Base-by-base conservation (phyloP, 2,329 filamentous ascomycete genomes). In the Fusarium agapanthi region DNA sequence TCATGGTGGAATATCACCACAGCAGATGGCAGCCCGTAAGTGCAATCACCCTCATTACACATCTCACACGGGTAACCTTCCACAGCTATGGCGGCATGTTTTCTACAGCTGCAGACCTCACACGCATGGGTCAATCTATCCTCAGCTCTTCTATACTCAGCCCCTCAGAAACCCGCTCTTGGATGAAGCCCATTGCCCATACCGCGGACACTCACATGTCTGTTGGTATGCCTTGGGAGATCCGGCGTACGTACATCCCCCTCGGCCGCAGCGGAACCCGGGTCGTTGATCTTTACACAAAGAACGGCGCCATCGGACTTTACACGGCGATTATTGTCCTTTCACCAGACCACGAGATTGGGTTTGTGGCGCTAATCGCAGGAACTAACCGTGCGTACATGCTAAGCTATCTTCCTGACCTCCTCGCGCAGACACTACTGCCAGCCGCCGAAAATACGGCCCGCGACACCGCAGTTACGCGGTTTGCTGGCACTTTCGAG, bases 221-320 rank as follows among this genome's bases (percentile, higher is more conserved):
- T 0, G 35, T 69, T 7, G 66, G 66, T 3, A 69, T 69, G 66
- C 65, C 66, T 7, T 69, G 66, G 66, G 66, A 69, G 47, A 69
- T 69, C 1, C 40, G 57, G 3, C 66, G 66, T 6, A 68, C n/a
- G 3, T 9, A 24, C 6, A 5, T 59, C 3, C 61, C 65, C 3
- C 24, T 67, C 18, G 32, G 57, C 1, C n/a, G 26, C 12, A 37
- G 7, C 9, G 53, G 51, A 14, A 14, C 28, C 8, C n/a, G 60
- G 5, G 26, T 55, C 12, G 26, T 53, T 0, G 66, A 69, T 20
- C 37, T 69, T 2, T 69, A 69, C 30, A 54, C 65, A 1, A 69
- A 69, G 40, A 69, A 69, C 18, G 66, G 66, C 0, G 65, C 40
- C 2, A 6, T 48, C 2, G 51, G 58, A 0, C 44, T 62, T 10